Evolutionary conservation across 352 stramenopile species (phyloP).

Genomic region (Pilasporangium apinafurcum): DNA sequence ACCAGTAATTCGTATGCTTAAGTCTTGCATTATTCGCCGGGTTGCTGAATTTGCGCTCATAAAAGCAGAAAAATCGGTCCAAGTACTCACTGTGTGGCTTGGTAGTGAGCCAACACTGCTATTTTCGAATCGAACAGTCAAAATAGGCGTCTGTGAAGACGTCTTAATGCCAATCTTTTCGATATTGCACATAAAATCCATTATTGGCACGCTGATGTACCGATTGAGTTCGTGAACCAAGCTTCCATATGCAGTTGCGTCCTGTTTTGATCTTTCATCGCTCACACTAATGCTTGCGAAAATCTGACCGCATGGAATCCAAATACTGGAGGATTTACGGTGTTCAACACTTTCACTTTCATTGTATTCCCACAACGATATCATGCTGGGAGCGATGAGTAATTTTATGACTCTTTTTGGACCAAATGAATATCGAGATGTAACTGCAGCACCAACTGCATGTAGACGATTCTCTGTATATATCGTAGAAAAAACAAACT

Average conservation of each 20-base stretch:
- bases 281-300: constrained; percentile 51
- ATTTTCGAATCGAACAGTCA: constrained; percentile 36
- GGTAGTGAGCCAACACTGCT: constrained; percentile 21
- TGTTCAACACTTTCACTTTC: background rate
- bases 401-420: constrained; percentile 45
- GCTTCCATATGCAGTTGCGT: constrained; percentile 6
- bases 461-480: no score
- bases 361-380: constrained; percentile 45
- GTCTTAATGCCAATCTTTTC: constrained; percentile 54
- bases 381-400: constrained; percentile 51
- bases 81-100: constrained; percentile 40
- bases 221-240: constrained; percentile 36
- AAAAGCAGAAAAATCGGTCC: constrained; percentile 34
- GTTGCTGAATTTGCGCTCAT: constrained; percentile 30
- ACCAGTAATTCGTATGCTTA: constrained; percentile 41
- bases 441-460: no score
- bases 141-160: constrained; percentile 22
- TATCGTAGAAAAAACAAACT: constrained; percentile 8
- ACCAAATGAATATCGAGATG: constrained; percentile 6
- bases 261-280: constrained; percentile 14
- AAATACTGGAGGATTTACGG: constrained; percentile 26
- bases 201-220: constrained; percentile 23
- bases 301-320: constrained; percentile 48
- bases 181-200: constrained; percentile 52
- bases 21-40: constrained; percentile 49